Evolutionary conservation across 1,139 yeast species (phyloP).

Genomic region (Geotrichum fermentans): DNA sequence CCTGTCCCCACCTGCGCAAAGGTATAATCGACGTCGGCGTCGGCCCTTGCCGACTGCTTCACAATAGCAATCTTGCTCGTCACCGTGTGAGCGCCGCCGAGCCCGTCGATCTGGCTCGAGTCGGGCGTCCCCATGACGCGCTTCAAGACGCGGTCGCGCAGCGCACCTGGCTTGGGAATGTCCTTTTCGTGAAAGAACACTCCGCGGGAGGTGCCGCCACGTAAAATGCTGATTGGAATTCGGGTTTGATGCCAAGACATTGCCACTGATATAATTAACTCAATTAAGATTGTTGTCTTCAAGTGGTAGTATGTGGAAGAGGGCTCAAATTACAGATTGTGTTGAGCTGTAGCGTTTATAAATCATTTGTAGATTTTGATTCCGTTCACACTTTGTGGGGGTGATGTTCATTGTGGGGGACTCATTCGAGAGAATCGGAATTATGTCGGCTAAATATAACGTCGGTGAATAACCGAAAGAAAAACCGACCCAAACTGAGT

Average conservation of each 20-base stretch:
- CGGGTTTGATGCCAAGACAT: not conserved
- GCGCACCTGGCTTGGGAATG: not conserved
- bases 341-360: too few relatives aligned
- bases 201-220: conserved; percentile 6
- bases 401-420: too few relatives aligned
- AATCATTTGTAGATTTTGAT: too few relatives aligned
- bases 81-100: not conserved
- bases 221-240: not conserved
- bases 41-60: not conserved
- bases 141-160: conserved; percentile 1
- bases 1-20: conserved; percentile 6
- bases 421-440: too few relatives aligned
- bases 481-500: too few relatives aligned
- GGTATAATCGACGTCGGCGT: conserved; percentile 5
- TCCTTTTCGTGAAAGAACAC: conserved; percentile 6
- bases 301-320: too few relatives aligned
- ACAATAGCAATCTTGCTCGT: conserved; percentile 3
- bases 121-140: conserved; percentile 9
- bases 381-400: too few relatives aligned
- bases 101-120: conserved; percentile 3
- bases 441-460: too few relatives aligned
- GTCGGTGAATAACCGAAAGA: too few relatives aligned
- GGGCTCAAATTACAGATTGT: too few relatives aligned
- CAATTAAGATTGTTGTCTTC: too few relatives aligned
- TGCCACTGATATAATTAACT: not conserved